Conservation (phyloP, 2,329 filamentous ascomycete species). For the Aspergillus calidoustus region DNA sequence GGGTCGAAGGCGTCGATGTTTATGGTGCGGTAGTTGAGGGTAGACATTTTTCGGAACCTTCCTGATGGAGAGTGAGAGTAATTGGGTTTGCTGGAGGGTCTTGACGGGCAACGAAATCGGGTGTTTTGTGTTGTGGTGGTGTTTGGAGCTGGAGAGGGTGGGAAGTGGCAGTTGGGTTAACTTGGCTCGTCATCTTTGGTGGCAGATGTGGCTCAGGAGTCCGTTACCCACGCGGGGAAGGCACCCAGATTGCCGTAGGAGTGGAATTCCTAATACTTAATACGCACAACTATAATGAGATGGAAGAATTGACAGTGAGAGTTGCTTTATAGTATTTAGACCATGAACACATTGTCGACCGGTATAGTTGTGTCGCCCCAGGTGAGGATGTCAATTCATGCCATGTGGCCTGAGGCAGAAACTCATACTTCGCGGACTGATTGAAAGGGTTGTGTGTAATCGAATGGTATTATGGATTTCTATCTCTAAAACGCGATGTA, state of each 20-base stretch:
- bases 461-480: background rate
- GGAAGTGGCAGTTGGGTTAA: background rate
- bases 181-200: constrained; percentile 12
- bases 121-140: constrained; percentile 8
- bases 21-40: constrained; percentile 79
- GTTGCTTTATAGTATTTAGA: background rate
- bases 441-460: background rate
- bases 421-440: background rate
- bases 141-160: background rate
- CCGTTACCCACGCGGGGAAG: constrained; percentile 10
- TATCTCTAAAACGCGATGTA: background rate
- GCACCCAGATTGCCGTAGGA: background rate
- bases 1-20: constrained; percentile 91
- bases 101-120: background rate
- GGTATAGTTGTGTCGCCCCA: constrained; percentile 1
- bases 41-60: constrained; percentile 39
- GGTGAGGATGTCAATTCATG: constrained; percentile 15
- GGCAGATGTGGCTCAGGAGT: background rate
- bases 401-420: constrained; percentile 8
- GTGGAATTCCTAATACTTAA: no score
- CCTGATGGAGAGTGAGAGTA: background rate
- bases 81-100: background rate
- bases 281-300: no score
- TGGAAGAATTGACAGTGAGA: background rate
- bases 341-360: background rate